Percentiles rank a stretch among this genome's conserved stretches.
Evolutionary conservation across 2,329 filamentous ascomycete genomes (phyloP).

Genomic region (Talaromyces sp.): DNA sequence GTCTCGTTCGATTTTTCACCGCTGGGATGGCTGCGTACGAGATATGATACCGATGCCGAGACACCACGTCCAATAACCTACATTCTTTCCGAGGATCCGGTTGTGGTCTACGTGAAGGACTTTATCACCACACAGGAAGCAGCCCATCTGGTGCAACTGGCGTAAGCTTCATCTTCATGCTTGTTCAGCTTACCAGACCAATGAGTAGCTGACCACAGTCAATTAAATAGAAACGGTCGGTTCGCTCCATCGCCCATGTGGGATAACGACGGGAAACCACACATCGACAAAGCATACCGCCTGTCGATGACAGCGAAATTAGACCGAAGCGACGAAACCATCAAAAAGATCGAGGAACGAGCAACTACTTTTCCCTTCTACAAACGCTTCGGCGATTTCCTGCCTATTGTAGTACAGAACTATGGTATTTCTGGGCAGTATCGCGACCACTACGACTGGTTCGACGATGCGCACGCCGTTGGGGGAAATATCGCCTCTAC

Average conservation of each 20-base stretch:
- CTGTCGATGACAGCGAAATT: conserved; percentile 27
- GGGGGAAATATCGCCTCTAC: conserved; percentile 48
- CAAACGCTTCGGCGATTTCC: conserved; percentile 35
- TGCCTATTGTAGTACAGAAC: conserved; percentile 50
- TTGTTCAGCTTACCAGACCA: not conserved
- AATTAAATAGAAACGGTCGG: conserved; percentile 36
- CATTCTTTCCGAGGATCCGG: conserved; percentile 43
- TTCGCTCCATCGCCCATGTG: conserved; percentile 42
- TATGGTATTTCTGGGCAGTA: conserved; percentile 47
- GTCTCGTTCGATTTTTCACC: not conserved
- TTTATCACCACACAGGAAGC: conserved; percentile 50
- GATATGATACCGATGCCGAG: not conserved
- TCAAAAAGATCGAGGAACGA: conserved; percentile 49
- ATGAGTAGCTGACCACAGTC: not conserved
- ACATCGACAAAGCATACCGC: conserved; percentile 25
- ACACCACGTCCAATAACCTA: not conserved
- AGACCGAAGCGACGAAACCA: conserved; percentile 35
- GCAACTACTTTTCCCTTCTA: conserved; percentile 43
- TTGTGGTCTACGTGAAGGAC: conserved; percentile 55
- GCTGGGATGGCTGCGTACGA: not conserved
- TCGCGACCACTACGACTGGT: conserved; percentile 54
- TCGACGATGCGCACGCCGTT: conserved; percentile 38
- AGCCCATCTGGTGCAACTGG: conserved; percentile 50
- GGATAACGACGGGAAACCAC: conserved; percentile 17
- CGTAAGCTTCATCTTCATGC: conserved; percentile 37